Base-by-base conservation (phyloP, 2,329 filamentous ascomycete species). In the Colletotrichum shisoi region DNA sequence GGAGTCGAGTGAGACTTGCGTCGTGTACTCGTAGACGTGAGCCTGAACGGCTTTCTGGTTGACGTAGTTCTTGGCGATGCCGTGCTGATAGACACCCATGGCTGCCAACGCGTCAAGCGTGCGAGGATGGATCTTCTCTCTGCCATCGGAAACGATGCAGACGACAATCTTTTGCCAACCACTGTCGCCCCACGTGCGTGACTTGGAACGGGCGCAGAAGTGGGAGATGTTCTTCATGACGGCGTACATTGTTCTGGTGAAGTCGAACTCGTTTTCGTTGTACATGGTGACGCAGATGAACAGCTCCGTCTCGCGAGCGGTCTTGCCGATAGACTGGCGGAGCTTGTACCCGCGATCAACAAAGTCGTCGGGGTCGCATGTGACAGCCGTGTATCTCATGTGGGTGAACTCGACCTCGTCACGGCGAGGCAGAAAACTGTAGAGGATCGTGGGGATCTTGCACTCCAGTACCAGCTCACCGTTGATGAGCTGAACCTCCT, bases 161-260 rank as follows among this genome's bases (percentile, higher is more conserved):
- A 99, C 94, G 0, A 99, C 95, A 74, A 99, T 97, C 83, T 99
- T 99, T 79, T 99, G 93, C 95, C 95, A 99, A 4, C 95, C 95
- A 60, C 92, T 88, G 72, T 97, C 96, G 45, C 95, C 96, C 95
- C 95, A 99, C 0, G 94, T 98, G 67, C 95, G 88, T 6, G 93
- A 97, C 77, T 95, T 94, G 62, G 90, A 91, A 60, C 95, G 89
- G 21, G 90, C 93, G 82, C 95, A 99, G 79, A 99, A 97, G 77
- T 98, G 95, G 15, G 92, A 89, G 73, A 99, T 94, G 77, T 99
- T 99, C 78, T 96, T 93, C 92, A 99, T 96, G 63, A 99, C 92
- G 62, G 94, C 95, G 77, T 98, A 93, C 94, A 99, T 98, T 0
- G 95, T 99, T 53, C 95, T 88, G 7, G 95, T 97, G 73, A 99